These are phyloP conservation scores for Ceratocystis destructans DNA, from an alignment of 2,329 filamentous ascomycete genomes.

Conservation along the genomic window DNA sequence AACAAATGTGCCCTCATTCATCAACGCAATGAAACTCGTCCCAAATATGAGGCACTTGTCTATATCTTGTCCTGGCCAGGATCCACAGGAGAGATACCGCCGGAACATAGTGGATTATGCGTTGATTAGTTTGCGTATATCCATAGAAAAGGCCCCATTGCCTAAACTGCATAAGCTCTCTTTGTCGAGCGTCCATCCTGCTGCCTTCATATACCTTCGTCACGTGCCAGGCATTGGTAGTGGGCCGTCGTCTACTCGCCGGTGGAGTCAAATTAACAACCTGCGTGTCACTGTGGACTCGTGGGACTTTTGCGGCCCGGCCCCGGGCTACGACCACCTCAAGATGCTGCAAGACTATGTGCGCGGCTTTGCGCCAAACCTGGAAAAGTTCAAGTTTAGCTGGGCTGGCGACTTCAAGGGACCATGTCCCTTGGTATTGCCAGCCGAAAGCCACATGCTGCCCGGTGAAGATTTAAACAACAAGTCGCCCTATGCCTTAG, in stretches of 20 bases:
- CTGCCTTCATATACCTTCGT: constrained; percentile 63
- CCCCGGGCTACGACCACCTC: constrained; percentile 53
- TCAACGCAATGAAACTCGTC: constrained; percentile 56
- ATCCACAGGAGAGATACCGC: constrained; percentile 54
- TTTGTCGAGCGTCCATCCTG: constrained; percentile 59
- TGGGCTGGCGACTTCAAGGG: constrained; percentile 63
- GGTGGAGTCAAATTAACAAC: constrained; percentile 66
- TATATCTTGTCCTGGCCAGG: constrained; percentile 62
- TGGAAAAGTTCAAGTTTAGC: constrained; percentile 61
- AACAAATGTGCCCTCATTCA: constrained; percentile 74
- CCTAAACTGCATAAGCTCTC: constrained; percentile 54
- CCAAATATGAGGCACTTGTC: constrained; percentile 59
- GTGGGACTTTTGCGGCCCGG: constrained; percentile 48
- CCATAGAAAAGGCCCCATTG: constrained; percentile 60
- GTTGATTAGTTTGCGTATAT: constrained; percentile 72
- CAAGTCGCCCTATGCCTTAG: constrained; percentile 29
- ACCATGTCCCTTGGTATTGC: constrained; percentile 57
- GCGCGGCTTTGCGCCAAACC: constrained; percentile 48
- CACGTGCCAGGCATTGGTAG: constrained; percentile 61
- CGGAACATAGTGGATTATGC: constrained; percentile 75
- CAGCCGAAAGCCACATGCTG: constrained; percentile 32
- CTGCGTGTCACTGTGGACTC: constrained; percentile 59
- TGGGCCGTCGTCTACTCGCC: constrained; percentile 53
- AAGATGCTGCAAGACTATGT: constrained; percentile 75
- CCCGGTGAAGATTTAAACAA: constrained; percentile 29